Evolutionary conservation across 208 protist species (phyloP).

Genomic region (Herpetomonas samuelpessoai): DNA sequence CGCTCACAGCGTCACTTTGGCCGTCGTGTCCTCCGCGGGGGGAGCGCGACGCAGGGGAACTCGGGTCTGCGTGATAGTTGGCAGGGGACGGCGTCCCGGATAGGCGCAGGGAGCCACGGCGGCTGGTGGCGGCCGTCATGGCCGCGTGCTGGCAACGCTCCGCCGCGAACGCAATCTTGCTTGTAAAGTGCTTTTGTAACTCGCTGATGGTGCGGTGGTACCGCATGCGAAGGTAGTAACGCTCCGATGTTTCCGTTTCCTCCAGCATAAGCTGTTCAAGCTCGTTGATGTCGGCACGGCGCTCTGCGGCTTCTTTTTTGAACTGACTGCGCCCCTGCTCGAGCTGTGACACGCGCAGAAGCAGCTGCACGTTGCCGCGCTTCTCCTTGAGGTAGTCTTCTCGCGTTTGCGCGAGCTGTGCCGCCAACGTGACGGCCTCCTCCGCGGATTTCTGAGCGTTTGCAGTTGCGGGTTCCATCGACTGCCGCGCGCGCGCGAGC

Average conservation of each 20-base stretch:
- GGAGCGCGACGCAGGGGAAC: no score
- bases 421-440: conserved; percentile 7
- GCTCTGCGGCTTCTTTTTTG: conserved; percentile 23
- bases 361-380: conserved; percentile 67
- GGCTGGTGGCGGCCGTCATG: neutral
- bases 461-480: conserved; percentile 1
- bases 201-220: conserved; percentile 37
- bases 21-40: no score
- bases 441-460: conserved; percentile 1
- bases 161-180: conserved; percentile 7
- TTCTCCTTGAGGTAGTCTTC: conserved; percentile 71
- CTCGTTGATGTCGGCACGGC: conserved; percentile 41
- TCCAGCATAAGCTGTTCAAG: conserved; percentile 71
- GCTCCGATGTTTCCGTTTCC: conserved; percentile 71
- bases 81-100: no score
- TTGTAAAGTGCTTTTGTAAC: conserved; percentile 26
- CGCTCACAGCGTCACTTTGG: no score
- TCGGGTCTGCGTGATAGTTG: no score
- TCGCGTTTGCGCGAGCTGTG: conserved; percentile 45
- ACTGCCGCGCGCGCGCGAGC: conserved; percentile 27
- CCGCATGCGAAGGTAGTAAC: conserved; percentile 64
- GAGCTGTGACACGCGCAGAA: conserved; percentile 46
- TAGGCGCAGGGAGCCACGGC: neutral
- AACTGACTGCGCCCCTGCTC: conserved; percentile 47
- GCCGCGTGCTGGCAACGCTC: conserved; percentile 2